Evolutionary conservation across 2,329 filamentous ascomycete species (phyloP).

Genomic region (Arthrobotrys sinensis): DNA sequence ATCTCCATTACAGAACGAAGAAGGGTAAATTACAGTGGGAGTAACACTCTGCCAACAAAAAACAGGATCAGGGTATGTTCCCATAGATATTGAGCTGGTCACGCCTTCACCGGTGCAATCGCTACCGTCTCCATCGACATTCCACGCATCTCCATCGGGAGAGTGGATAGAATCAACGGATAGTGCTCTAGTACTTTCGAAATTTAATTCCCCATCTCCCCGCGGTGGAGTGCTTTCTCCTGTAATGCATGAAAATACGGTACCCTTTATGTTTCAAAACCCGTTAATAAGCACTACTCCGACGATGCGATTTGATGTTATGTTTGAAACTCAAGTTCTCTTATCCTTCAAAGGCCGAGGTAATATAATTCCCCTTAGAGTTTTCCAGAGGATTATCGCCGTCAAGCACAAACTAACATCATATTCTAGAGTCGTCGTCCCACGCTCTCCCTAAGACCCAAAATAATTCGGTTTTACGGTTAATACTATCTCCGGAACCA

Average conservation of each 20-base stretch:
- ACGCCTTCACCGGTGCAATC: neutral
- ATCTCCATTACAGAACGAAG: too few relatives aligned
- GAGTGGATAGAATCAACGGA: too few relatives aligned
- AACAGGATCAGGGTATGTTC: neutral
- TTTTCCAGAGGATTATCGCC: too few relatives aligned
- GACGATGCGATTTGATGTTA: constrained; percentile 21
- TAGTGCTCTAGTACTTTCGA: too few relatives aligned
- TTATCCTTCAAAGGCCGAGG: neutral
- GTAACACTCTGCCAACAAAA: neutral
- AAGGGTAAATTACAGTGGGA: too few relatives aligned
- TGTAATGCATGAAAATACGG: neutral
- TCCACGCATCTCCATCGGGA: neutral
- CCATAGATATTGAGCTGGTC: neutral
- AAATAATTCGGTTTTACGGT: neutral
- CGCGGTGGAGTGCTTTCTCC: too few relatives aligned
- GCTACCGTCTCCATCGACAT: neutral
- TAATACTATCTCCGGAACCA: constrained; percentile 13
- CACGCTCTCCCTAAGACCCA: neutral
- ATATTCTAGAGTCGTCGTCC: neutral
- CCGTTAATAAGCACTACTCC: constrained; percentile 5
- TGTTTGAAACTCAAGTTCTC: constrained; percentile 11
- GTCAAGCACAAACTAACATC: neutral
- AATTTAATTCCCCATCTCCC: too few relatives aligned
- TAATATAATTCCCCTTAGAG: too few relatives aligned
- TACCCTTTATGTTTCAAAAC: neutral